Evolutionary conservation across 2,329 filamentous ascomycete species (phyloP), one percentile per base, ranked within the genome.

Genomic region (Trichoderma arundinaceum): DNA sequence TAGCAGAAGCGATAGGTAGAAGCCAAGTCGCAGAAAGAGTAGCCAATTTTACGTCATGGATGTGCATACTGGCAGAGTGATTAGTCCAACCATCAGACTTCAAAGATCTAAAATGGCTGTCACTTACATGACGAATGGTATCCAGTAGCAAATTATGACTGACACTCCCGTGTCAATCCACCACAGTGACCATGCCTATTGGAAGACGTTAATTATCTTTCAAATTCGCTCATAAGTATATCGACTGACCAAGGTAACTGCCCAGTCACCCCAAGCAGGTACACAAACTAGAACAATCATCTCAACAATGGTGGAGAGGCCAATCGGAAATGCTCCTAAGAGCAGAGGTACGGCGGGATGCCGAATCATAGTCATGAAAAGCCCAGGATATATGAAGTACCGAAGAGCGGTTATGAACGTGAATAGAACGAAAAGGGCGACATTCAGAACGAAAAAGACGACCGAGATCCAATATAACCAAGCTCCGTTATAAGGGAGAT

Each of bases 1-100:
- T 52, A 3, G 58, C 44, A 41, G 57, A 39, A 7, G 58, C 58
- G 4, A 52, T 52, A 15, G 58, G 58, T 4, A 62, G 58, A 43
- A 62, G 58, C 48, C 58, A 60, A 10, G 57, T 60, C 41, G 57
- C 44, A 33, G 57, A 51, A 60, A 60, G 44, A 15, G 57, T 51
- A 10, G 35, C 13, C 32, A 60, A 28, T 10, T 51, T 49, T 3
- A 51, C 33, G 2, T 60, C 44, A 13, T 60, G 57, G 2, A 48
- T 28, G 12, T 49, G 33, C 46, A 60, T 60, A 33, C 57, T 60
- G 9, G 1, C 9, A 49, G 28, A 32, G 8, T 1, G 0, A 6
- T 60, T 60, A 60, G 44, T 41, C 1, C 0, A 17, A 10, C 3
- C 22, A 28, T 28, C 22, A 0, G 2, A 15, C 1, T 15, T 4